A percentile compares a stretch with the other conserved stretches of the same genome.
Evolutionary conservation across 78 protist species (phyloP).

Genomic region (Cyanophora paradoxa): DNA sequence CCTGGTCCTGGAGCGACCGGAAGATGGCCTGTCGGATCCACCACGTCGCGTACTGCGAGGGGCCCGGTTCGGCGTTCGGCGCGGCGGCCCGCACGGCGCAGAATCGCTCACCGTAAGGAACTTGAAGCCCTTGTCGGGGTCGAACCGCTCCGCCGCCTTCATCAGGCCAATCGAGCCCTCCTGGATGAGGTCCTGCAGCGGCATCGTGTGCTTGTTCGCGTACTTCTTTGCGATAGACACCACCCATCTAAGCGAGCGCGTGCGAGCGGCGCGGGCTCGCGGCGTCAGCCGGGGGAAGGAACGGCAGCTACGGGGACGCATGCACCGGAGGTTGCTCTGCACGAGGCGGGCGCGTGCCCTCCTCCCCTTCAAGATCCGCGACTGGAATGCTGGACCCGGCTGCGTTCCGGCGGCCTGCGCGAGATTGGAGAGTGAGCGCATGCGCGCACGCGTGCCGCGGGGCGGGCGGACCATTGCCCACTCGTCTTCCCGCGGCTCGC

Average conservation of each 20-base stretch:
- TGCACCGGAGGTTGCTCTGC: neutral
- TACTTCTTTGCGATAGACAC: constrained; percentile 19
- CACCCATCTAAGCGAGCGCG: no score
- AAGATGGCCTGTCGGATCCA: constrained; percentile 29
- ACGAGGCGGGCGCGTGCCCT: neutral
- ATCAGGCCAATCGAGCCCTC: constrained; percentile 5
- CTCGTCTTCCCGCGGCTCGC: neutral
- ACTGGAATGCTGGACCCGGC: no score
- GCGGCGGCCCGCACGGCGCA: neutral
- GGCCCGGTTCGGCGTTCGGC: neutral
- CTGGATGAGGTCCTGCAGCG: constrained; percentile 12
- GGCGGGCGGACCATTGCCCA: no score
- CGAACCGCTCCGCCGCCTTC: constrained; percentile 1
- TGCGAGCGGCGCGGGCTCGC: constrained; percentile 16
- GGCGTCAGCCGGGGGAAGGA: no score
- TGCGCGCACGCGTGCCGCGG: no score
- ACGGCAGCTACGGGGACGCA: neutral
- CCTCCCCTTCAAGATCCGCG: neutral
- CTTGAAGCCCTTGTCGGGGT: neutral
- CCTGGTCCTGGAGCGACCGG: constrained; percentile 17
- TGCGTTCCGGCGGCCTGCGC: no score
- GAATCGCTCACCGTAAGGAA: no score
- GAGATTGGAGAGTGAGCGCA: no score
- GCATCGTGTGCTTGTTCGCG: neutral
- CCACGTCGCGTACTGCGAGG: constrained; percentile 5